These are phyloP conservation scores for Pleurozium schreberi DNA, from an alignment of 225 moss, liverwort and hornwort genomes.

Conservation along the genomic window DNA sequence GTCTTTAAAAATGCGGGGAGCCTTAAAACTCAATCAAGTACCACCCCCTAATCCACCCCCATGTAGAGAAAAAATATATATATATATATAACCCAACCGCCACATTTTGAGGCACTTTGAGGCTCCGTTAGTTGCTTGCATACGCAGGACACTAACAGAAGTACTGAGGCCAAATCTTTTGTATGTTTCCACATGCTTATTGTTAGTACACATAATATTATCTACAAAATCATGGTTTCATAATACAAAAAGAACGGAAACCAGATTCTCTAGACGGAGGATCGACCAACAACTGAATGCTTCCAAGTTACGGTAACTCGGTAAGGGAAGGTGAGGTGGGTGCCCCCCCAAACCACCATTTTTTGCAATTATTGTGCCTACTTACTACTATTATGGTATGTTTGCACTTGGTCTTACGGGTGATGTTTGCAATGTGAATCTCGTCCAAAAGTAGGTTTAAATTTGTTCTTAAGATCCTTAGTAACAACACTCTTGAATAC, in stretches of 20 bases:
- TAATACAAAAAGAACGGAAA: neutral
- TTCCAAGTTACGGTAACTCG: neutral
- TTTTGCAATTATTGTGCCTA: too few relatives aligned
- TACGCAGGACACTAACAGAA: neutral
- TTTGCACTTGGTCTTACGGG: too few relatives aligned
- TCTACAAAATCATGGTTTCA: neutral
- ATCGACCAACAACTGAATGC: neutral
- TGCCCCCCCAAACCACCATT: too few relatives aligned
- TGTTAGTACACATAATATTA: neutral
- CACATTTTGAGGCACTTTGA: neutral
- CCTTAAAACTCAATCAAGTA: neutral
- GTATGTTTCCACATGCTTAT: neutral
- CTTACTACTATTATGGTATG: neutral
- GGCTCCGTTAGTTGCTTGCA: neutral
- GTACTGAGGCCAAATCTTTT: neutral
- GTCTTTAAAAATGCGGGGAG: neutral
- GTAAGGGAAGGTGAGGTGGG: neutral
- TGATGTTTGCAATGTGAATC: too few relatives aligned
- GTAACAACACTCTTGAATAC: too few relatives aligned
- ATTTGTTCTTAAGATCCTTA: too few relatives aligned
- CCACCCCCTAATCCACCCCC: constrained; percentile 8
- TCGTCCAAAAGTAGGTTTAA: too few relatives aligned
- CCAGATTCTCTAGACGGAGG: neutral
- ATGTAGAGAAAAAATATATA: neutral
- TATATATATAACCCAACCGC: neutral